These are phyloP conservation scores for Poa pratensis DNA, from an alignment of 176 grass and related monocot genomes.

Conservation along the genomic window DNA sequence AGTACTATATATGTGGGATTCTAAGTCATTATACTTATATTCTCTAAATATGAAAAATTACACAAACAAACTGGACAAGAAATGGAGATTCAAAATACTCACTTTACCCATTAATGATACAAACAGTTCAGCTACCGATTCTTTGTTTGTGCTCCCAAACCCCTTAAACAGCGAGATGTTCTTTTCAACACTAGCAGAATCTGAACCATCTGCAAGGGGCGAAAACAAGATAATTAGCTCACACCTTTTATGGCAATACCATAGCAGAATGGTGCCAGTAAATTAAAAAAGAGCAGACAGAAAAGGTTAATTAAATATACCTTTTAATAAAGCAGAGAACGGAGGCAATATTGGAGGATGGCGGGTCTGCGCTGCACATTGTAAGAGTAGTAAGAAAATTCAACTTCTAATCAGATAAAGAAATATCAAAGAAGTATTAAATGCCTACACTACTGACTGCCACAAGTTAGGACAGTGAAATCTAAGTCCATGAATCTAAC, in stretches of 20 bases:
- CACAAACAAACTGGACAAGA: not conserved
- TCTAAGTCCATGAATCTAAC: not conserved
- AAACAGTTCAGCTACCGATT: constrained; percentile 84
- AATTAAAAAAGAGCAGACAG: not conserved
- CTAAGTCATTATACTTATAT: not conserved
- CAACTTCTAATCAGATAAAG: constrained; percentile 19
- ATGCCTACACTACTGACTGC: not conserved
- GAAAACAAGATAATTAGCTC: constrained; percentile 25
- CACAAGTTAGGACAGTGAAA: constrained; percentile 26
- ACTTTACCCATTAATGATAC: constrained; percentile 77
- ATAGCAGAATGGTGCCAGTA: not conserved
- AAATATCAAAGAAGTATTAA: not conserved
- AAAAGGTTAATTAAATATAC: constrained; percentile 34
- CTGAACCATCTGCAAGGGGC: constrained; percentile 60
- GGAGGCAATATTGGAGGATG: constrained; percentile 85
- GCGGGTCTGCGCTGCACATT: constrained; percentile 71
- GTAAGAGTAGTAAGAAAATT: constrained; percentile 35
- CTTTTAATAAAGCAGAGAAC: constrained; percentile 71
- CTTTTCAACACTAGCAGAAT: constrained; percentile 53
- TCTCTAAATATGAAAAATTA: constrained; percentile 9
- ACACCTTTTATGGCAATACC: not conserved
- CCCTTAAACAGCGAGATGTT: constrained; percentile 53
- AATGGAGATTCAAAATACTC: constrained; percentile 25
- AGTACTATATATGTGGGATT: not conserved
- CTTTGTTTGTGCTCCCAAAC: constrained; percentile 77